A percentile compares a stretch with the other conserved stretches of the same genome.
These are phyloP conservation scores for Tetrapisispora fleetii DNA, from an alignment of 805 yeast genomes.

Conservation along the genomic window DNA sequence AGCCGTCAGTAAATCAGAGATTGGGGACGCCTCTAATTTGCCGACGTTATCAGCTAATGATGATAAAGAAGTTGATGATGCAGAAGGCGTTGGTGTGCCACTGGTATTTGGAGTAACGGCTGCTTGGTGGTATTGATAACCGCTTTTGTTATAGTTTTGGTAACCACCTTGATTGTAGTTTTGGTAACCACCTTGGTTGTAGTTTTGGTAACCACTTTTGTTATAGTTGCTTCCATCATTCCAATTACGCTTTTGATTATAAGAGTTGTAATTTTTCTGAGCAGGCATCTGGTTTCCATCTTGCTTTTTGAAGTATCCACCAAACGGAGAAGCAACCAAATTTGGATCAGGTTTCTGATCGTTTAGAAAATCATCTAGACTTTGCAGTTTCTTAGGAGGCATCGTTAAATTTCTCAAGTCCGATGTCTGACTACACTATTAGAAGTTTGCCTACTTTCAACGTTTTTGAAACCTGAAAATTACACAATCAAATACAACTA, in stretches of 20 bases:
- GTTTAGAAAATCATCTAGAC: conserved; percentile 22
- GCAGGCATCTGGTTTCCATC: conserved; percentile 17
- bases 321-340: conserved; percentile 25
- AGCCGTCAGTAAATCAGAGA: conserved; percentile 42
- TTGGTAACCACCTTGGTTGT: conserved; percentile 3
- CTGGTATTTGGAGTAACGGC: conserved; percentile 29
- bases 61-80: conserved; percentile 65
- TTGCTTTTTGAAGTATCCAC: conserved; percentile 25
- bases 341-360: conserved; percentile 25
- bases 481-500: no score
- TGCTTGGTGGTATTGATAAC: conserved; percentile 24
- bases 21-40: conserved; percentile 56
- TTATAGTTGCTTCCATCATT: conserved; percentile 13
- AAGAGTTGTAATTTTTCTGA: conserved; percentile 10
- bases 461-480: no score
- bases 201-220: conserved; percentile 7
- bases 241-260: conserved; percentile 9
- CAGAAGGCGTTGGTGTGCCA: conserved; percentile 32
- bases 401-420: conserved; percentile 4
- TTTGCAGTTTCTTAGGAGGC: conserved; percentile 29
- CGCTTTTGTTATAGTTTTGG: conserved; percentile 5
- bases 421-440: not conserved
- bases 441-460: not conserved
- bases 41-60: conserved; percentile 63
- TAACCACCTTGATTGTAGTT: conserved; percentile 5